These are phyloP conservation scores for Falciphora oryzae DNA, from an alignment of 2,329 filamentous ascomycete genomes.

Conservation along the genomic window DNA sequence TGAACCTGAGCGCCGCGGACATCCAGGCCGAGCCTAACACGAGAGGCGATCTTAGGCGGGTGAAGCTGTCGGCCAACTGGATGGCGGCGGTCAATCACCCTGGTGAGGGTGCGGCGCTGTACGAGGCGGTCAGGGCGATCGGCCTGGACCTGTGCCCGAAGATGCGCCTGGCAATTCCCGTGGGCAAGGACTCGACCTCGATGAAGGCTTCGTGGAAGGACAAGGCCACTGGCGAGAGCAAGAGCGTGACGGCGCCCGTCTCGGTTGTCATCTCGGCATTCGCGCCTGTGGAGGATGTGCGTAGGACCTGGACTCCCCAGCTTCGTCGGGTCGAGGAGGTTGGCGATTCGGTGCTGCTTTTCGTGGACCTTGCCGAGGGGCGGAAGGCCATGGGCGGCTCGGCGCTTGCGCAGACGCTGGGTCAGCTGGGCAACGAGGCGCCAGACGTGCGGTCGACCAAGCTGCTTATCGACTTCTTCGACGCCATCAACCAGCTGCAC, in stretches of 20 bases:
- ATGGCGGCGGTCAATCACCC: constrained; percentile 95
- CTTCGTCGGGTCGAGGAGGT: constrained; percentile 78
- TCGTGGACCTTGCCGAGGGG: constrained; percentile 81
- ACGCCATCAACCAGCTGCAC: constrained; percentile 66
- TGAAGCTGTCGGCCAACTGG: constrained; percentile 95
- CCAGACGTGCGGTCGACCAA: constrained; percentile 74
- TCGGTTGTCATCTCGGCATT: constrained; percentile 91
- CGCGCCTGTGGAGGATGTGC: constrained; percentile 72
- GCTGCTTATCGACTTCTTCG: constrained; percentile 82
- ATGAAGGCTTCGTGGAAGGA: constrained; percentile 98
- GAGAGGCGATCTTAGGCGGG: constrained; percentile 62
- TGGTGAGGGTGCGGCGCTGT: constrained; percentile 86
- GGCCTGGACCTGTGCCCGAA: constrained; percentile 87
- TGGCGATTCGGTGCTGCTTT: constrained; percentile 82
- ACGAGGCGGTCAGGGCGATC: constrained; percentile 89
- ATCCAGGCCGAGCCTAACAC: constrained; percentile 34
- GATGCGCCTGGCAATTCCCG: constrained; percentile 88
- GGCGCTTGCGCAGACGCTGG: constrained; percentile 82
- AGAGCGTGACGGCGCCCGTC: constrained; percentile 87
- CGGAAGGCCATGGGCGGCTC: constrained; percentile 83
- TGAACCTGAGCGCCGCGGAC: constrained; percentile 82
- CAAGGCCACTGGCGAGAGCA: constrained; percentile 52
- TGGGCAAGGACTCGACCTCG: constrained; percentile 96
- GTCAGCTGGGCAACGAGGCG: constrained; percentile 75
- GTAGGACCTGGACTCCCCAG: constrained; percentile 90